A percentile compares a stretch with the other conserved stretches of the same genome.
Conservation (phyloP, 306 rosid genomes). For the Dalbergia cochinchinensis region DNA sequence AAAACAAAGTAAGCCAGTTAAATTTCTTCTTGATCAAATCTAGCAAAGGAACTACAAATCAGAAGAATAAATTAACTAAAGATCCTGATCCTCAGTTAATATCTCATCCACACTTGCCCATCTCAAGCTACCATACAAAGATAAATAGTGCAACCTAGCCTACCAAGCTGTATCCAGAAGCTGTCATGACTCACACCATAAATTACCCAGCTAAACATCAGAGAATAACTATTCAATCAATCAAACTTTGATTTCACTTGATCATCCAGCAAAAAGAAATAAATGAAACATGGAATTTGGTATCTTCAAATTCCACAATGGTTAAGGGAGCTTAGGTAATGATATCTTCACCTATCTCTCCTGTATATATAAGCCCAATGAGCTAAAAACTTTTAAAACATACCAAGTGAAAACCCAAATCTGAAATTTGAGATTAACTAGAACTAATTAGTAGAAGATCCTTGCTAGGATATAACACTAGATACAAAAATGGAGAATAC, state of each 20-base stretch:
- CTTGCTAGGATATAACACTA: background rate
- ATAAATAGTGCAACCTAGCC: background rate
- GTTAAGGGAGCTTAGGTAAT: no score
- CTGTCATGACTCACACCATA: background rate
- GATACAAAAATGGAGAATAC: no score
- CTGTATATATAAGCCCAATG: no score
- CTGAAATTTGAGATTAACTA: background rate
- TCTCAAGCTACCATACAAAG: background rate
- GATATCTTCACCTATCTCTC: no score
- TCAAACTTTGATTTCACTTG: background rate
- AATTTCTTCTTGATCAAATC: background rate
- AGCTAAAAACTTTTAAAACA: no score
- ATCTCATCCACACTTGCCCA: conserved; percentile 5
- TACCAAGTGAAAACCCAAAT: background rate
- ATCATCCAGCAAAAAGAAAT: background rate
- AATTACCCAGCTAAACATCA: background rate
- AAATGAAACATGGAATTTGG: no score
- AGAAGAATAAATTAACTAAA: background rate
- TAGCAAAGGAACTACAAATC: background rate
- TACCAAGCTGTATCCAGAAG: background rate
- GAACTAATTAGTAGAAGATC: background rate
- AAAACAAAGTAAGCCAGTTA: background rate
- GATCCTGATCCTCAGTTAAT: background rate
- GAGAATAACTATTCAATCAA: background rate
- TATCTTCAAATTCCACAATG: no score